These are phyloP conservation scores for Luvunga scandens DNA, from an alignment of 345 rosid species.

Conservation along the genomic window DNA sequence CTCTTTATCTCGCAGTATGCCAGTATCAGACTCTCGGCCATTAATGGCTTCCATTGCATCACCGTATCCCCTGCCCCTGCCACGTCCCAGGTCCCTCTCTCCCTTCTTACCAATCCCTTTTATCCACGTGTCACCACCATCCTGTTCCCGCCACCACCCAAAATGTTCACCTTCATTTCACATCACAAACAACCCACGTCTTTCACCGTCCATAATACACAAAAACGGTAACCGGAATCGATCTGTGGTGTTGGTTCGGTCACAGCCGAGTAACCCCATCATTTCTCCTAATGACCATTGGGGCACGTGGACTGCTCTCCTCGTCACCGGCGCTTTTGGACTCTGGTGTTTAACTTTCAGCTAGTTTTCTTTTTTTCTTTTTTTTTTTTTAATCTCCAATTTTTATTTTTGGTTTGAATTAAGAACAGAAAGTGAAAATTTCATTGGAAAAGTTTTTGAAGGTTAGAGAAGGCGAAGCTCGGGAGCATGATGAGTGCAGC, in stretches of 20 bases:
- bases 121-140: constrained; percentile 1
- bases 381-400: not conserved
- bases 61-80: no score
- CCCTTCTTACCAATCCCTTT: constrained; percentile 12
- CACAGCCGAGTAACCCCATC: constrained; percentile 47
- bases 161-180: not conserved
- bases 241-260: constrained; percentile 24
- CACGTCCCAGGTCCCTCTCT: not conserved
- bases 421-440: not conserved
- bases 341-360: constrained; percentile 45
- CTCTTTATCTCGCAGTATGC: no score
- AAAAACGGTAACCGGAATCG: constrained; percentile 11
- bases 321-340: constrained; percentile 84
- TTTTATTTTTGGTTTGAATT: no score
- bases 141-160: constrained; percentile 5
- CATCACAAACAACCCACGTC: constrained; percentile 1
- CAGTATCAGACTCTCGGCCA: not conserved
- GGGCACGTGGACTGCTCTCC: constrained; percentile 75
- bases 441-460: not conserved
- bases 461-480: constrained; percentile 81
- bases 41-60: not conserved
- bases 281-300: constrained; percentile 74
- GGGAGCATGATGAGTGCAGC: constrained; percentile 82
- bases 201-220: constrained; percentile 8
- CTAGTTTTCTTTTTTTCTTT: not conserved